These are phyloP conservation scores for Claviceps sp. DNA, from an alignment of 2,329 filamentous ascomycete species.

Conservation along the genomic window DNA sequence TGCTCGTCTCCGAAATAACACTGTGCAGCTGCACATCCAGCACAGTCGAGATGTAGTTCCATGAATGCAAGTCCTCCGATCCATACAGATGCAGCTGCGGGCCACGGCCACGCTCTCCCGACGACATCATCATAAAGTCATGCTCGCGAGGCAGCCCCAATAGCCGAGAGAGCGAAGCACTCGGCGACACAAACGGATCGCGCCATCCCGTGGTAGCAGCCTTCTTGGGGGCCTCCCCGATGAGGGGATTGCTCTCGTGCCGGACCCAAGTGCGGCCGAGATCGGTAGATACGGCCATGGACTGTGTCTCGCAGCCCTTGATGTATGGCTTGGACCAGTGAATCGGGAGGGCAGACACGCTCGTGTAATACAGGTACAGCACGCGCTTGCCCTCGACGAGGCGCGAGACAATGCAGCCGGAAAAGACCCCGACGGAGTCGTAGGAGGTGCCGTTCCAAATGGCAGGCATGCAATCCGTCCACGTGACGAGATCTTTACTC, in stretches of 20 bases:
- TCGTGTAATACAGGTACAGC: conserved; percentile 27
- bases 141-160: conserved; percentile 7
- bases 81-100: conserved; percentile 12
- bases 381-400: conserved; percentile 22
- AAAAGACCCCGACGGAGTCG: conserved; percentile 29
- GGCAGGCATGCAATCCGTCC: conserved; percentile 8
- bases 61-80: conserved; percentile 9
- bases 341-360: conserved; percentile 29
- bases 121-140: conserved; percentile 29
- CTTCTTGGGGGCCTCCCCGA: conserved; percentile 9
- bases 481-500: conserved; percentile 28
- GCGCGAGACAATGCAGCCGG: conserved; percentile 27
- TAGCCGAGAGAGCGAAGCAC: conserved; percentile 9
- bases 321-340: conserved; percentile 30
- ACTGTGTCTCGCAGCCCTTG: conserved; percentile 29
- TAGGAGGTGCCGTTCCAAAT: conserved; percentile 18
- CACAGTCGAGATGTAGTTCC: conserved; percentile 9
- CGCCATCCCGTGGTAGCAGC: conserved; percentile 13
- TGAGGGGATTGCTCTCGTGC: conserved; percentile 11
- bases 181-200: conserved; percentile 14
- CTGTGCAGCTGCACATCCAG: conserved; percentile 5
- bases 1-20: conserved; percentile 2
- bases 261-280: conserved; percentile 10
- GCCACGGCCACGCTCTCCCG: conserved; percentile 10
- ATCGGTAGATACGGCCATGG: conserved; percentile 27